These are phyloP conservation scores for Teunomyces pallodes DNA, from an alignment of 805 yeast species.

Conservation along the genomic window DNA sequence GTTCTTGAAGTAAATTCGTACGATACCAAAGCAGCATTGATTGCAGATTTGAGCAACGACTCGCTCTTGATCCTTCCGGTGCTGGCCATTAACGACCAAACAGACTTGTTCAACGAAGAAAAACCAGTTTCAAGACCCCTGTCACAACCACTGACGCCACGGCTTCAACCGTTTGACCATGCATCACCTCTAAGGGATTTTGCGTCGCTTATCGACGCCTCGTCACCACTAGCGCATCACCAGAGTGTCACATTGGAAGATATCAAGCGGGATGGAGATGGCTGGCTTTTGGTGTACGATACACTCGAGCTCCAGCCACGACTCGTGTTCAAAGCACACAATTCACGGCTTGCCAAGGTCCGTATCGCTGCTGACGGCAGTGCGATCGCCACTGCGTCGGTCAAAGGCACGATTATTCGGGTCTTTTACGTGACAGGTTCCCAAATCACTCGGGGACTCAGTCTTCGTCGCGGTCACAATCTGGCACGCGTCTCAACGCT, in stretches of 20 bases:
- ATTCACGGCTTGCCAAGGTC: constrained; percentile 32
- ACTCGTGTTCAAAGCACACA: constrained; percentile 40
- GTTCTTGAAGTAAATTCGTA: constrained; percentile 28
- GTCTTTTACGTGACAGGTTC: constrained; percentile 19
- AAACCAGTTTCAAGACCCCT: constrained; percentile 1
- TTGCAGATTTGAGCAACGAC: constrained; percentile 37
- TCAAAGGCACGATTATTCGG: constrained; percentile 43
- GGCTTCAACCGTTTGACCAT: constrained; percentile 10
- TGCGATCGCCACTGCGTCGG: constrained; percentile 40
- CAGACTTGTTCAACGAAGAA: constrained; percentile 28
- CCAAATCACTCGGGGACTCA: constrained; percentile 26
- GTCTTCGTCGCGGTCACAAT: constrained; percentile 42
- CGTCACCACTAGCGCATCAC: constrained; percentile 9
- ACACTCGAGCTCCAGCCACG: constrained; percentile 30
- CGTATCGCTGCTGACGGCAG: constrained; percentile 24
- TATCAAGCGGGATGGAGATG: constrained; percentile 25
- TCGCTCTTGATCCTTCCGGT: constrained; percentile 37
- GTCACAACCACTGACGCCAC: constrained; percentile 9
- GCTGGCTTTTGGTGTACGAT: constrained; percentile 43
- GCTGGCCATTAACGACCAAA: constrained; percentile 24
- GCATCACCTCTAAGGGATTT: too few species aligned
- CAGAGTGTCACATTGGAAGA: constrained; percentile 25
- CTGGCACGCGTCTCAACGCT: constrained; percentile 32
- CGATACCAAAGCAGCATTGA: constrained; percentile 12
- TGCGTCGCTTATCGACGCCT: neutral